phyloP scores from a whole-genome alignment of 495 filamentous ascomycete genomes.

The Lepraria neglecta region DNA sequence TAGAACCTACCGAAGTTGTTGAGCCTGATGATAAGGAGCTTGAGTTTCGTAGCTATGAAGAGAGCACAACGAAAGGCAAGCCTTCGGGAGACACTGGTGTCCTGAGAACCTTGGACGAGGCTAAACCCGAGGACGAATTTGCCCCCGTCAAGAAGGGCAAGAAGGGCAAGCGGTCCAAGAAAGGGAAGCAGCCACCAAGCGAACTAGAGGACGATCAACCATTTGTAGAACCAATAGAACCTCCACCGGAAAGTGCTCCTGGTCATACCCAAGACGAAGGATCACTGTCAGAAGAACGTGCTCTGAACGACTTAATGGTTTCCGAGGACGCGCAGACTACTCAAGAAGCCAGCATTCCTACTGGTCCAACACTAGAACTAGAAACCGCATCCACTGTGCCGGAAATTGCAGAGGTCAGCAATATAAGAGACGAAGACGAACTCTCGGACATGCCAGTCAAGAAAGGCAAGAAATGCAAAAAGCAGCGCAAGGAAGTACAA shows the following conservation, averaged over 20 bases:
- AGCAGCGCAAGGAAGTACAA: background rate
- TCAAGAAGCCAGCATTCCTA: background rate
- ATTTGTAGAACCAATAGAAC: background rate
- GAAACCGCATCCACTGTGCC: background rate
- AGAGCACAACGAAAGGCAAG: background rate
- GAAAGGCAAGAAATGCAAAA: background rate
- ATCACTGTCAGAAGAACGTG: background rate
- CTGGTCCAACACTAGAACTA: background rate
- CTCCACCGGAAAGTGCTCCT: background rate
- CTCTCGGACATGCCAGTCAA: background rate
- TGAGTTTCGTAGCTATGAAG: background rate
- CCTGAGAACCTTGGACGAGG: background rate
- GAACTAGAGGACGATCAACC: background rate
- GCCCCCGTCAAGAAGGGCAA: background rate
- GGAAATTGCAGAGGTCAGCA: background rate
- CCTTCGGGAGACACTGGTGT: background rate
- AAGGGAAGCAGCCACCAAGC: background rate
- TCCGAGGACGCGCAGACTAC: background rate
- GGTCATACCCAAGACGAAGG: background rate
- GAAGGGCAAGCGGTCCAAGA: background rate
- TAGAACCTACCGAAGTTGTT: conserved; percentile 2
- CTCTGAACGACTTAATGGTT: background rate
- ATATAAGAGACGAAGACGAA: background rate
- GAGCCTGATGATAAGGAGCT: background rate
- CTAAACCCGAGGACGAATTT: background rate